These are phyloP conservation scores for Waltergamsia citrina DNA, from an alignment of 2,329 filamentous ascomycete species.

Conservation along the genomic window DNA sequence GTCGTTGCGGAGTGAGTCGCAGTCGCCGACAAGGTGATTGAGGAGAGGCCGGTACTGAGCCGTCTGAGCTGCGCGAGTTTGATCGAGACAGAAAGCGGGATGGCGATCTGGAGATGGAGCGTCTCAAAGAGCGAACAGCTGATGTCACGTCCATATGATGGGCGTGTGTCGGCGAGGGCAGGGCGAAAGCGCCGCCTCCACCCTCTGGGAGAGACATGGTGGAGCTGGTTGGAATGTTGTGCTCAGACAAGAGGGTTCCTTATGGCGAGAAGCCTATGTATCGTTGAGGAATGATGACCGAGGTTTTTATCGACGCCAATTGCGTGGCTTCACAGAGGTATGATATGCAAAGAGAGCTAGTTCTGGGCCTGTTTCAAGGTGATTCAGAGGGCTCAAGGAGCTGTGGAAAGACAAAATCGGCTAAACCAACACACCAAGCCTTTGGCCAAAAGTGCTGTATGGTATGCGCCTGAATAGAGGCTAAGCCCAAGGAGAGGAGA, in stretches of 20 bases:
- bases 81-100: constrained; percentile 66
- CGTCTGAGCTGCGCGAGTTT: constrained; percentile 35
- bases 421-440: neutral
- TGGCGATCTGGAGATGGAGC: constrained; percentile 86
- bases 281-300: neutral
- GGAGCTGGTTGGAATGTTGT: constrained; percentile 1
- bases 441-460: neutral
- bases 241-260: neutral
- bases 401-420: neutral
- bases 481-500: neutral
- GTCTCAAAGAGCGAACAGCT: constrained; percentile 72
- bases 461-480: neutral
- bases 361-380: constrained; percentile 1
- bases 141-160: constrained; percentile 77
- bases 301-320: neutral
- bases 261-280: neutral
- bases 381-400: neutral
- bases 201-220: constrained; percentile 4
- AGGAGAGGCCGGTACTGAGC: constrained; percentile 33
- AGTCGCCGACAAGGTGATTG: constrained; percentile 42
- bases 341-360: neutral
- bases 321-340: neutral
- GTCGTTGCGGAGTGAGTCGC: constrained; percentile 21
- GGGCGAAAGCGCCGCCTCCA: constrained; percentile 68
- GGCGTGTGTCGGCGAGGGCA: constrained; percentile 76